Base-by-base conservation (phyloP, 768 basidiomycete species). In the Rhodotorula toruloides region DNA sequence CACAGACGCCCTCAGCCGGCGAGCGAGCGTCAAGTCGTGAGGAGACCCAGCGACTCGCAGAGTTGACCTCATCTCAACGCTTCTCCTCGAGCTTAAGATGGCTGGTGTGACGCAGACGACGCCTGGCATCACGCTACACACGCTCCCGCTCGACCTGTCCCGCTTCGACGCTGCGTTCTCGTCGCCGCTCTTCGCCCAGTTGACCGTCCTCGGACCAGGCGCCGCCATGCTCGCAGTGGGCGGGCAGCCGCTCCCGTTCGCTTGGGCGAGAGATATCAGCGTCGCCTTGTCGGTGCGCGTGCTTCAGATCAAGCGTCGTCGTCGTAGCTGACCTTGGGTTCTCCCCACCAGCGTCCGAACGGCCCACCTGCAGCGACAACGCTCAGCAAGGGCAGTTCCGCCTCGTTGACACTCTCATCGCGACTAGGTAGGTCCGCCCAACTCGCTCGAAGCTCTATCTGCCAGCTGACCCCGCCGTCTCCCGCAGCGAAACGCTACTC, bases 401-500 rank as follows among this genome's bases (percentile, higher is more conserved):
- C 56, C 8, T 70, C 68, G 22, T 57, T 55, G 21, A 11, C 68
- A 1, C 60, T 70, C 16, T 53, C 68, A 0, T 16, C 56, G 11
- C 52, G 64, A 1, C 56, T 70, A 4, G 52, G 68, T 70, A 8
- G 29, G 57, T 7, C 36, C 34, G 17, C 27, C 21, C 50, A 4
- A 5, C 2, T n/a, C 22, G 10, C 29, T 13, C 39, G 5, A 16
- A 10, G 34, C 22, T 32, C 31, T 14, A 6, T 13, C 48, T 40
- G 21, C 58, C 17, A 11, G 10, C 48, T 50, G 19, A 50, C 40
- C 40, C 21, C 13, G 27, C 2, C 29, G 6, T 4, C 40, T 1
- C 32, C 16, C 44, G 40, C 54, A 71, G 69, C 69, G 5, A 63
- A 63, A 43, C 64, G 69, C n/a, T 71, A 71, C 64, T n/a, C 46